A percentile compares a stretch with the other conserved stretches of the same genome.
Evolutionary conservation across 352 stramenopile genomes (phyloP).

Genomic region (Phytophthora tentaculata): DNA sequence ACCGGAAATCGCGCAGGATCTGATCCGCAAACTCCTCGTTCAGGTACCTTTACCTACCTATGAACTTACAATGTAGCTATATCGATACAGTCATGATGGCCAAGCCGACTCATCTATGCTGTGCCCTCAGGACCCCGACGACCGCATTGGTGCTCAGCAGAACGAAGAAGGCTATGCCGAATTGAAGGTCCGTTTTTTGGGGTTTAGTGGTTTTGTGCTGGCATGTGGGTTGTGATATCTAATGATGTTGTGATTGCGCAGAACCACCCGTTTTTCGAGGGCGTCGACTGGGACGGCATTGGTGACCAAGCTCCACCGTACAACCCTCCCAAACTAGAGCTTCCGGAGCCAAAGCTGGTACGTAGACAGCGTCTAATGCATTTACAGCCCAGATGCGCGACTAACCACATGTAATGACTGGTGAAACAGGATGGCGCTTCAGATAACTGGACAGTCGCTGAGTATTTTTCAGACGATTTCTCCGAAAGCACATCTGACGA

Average conservation of each 20-base stretch:
- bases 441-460: slow-evolving; percentile 81
- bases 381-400: not conserved
- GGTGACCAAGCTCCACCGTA: slow-evolving; percentile 62
- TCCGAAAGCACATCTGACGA: slow-evolving; percentile 78
- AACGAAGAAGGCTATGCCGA: slow-evolving; percentile 70
- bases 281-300: slow-evolving; percentile 75
- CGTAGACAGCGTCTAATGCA: not conserved
- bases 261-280: slow-evolving; percentile 83
- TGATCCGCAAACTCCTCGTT: slow-evolving; percentile 81
- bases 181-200: slow-evolving; percentile 71
- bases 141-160: slow-evolving; percentile 76
- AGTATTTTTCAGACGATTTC: slow-evolving; percentile 86
- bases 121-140: slow-evolving; percentile 42
- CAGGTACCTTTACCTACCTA: slow-evolving; percentile 40
- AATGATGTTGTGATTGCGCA: slow-evolving; percentile 20
- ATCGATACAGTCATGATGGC: not conserved
- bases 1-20: slow-evolving; percentile 67
- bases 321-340: slow-evolving; percentile 54
- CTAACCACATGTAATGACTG: slow-evolving; percentile 5
- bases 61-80: not conserved
- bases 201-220: no score
- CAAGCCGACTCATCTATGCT: not conserved
- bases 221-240: not conserved
- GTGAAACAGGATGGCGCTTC: slow-evolving; percentile 64
- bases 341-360: slow-evolving; percentile 70